A percentile compares a stretch with the other conserved stretches of the same genome.
These are phyloP conservation scores for Termitomyces heimii DNA, from an alignment of 768 basidiomycete genomes.

Conservation along the genomic window DNA sequence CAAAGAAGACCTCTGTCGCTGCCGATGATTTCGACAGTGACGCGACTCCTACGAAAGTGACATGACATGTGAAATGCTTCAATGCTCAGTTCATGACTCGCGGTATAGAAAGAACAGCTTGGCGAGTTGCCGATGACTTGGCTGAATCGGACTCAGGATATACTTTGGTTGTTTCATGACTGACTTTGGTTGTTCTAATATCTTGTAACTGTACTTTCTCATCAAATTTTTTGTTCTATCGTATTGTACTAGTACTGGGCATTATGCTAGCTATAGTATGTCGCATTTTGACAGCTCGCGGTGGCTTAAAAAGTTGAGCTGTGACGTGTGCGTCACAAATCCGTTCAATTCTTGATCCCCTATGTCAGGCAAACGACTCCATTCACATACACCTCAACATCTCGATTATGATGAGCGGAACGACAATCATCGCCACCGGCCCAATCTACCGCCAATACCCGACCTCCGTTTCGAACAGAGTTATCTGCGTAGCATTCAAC, in stretches of 20 bases:
- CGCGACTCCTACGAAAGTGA: neutral
- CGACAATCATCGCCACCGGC: constrained; percentile 18
- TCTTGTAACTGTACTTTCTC: neutral
- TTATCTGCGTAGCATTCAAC: constrained; percentile 56
- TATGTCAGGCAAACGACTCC: constrained; percentile 14
- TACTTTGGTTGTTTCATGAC: neutral
- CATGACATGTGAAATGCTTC: neutral
- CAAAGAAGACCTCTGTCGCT: neutral
- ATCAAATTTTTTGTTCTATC: neutral
- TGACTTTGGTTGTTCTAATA: neutral
- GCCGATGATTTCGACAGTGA: neutral
- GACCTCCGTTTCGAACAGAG: constrained; percentile 75
- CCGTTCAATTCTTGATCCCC: neutral
- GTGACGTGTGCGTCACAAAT: neutral
- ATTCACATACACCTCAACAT: constrained; percentile 18
- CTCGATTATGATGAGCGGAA: constrained; percentile 6
- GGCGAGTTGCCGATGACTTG: neutral
- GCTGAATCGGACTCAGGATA: neutral
- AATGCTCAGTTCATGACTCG: neutral
- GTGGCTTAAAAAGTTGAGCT: neutral
- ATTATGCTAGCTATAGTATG: neutral
- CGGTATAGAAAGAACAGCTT: no score
- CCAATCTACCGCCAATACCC: constrained; percentile 52
- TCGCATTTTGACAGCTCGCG: neutral
- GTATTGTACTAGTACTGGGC: neutral